Base-by-base conservation (phyloP, 306 rosid species). In the Rubus idaeus region DNA sequence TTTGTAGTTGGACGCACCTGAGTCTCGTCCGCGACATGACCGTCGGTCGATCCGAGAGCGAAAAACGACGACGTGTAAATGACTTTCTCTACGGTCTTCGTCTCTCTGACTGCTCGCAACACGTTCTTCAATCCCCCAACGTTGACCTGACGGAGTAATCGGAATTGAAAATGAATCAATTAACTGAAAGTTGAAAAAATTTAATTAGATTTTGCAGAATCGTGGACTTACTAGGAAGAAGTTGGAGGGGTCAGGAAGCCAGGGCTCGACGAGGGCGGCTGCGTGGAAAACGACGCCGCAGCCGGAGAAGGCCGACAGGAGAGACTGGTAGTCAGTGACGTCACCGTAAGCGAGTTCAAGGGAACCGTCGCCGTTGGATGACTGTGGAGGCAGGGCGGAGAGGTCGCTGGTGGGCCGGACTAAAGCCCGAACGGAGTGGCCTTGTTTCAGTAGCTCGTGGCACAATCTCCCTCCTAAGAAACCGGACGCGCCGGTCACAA, bases 241-340 rank as follows among this genome's bases (percentile, higher is more conserved):
- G 73, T 84, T 87, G 60, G 97, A 88, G 73, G 97, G 96, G 75
- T 90, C 92, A 16, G 98, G 97, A 62, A 92, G 97, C 98, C 98
- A 95, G 49, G 97, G 97, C 77, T 95, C 98, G 75, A 95, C 98
- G 12, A 95, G 47, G 13, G 96, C 98, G 51, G 98, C 97, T 20
- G 88, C 67, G 88, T 92, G 98, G 86, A 95, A 95, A 83, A 95
- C 81, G 86, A 87, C 70, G 78, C 84, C 75, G 81, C 98, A 95
- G 64, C 72, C 84, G 61, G 89, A 85, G 91, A 72, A 86, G n/a
- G 98, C 98, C 42, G 86, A 64, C 53, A 90, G 90, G 68, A 95
- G 90, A 23, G 98, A 92, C 17, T 64, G 74, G 70, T 82, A 89
- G 78, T 92, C 89, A 35, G 93, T 90, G 74, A 95, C 62, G 69